Conservation (phyloP, 768 basidiomycete species). For the Tricholoma sp. region DNA sequence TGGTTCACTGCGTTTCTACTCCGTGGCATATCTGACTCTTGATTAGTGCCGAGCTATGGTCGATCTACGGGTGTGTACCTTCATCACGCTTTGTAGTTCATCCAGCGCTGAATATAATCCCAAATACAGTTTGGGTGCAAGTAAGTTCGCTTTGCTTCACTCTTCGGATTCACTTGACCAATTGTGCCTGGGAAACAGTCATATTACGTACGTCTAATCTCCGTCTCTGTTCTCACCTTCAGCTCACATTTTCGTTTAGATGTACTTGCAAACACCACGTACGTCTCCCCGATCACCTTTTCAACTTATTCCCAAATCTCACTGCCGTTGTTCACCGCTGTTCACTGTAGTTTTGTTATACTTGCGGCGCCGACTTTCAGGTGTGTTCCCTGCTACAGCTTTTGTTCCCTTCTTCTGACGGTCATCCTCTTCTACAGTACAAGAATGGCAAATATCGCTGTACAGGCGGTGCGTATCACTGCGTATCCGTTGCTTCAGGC, state of each 20-base stretch:
- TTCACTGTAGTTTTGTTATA: neutral
- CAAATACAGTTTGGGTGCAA: neutral
- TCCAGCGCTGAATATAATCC: neutral
- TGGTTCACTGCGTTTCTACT: neutral
- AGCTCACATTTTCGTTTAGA: neutral
- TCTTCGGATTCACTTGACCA: neutral
- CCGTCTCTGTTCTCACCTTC: too few species aligned
- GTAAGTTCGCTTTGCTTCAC: neutral
- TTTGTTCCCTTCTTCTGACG: neutral
- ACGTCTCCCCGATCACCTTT: neutral
- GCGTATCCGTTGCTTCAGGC: neutral
- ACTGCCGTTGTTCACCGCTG: too few species aligned
- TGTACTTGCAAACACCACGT: neutral
- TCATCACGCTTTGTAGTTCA: neutral
- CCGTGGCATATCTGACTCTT: neutral
- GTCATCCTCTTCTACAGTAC: neutral
- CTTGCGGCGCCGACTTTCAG: neutral
- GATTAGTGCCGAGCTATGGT: neutral
- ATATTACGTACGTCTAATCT: neutral
- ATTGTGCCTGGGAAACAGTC: neutral
- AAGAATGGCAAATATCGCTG: neutral
- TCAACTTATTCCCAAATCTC: neutral
- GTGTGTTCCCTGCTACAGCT: neutral
- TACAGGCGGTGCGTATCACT: neutral
- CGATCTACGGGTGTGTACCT: neutral